phyloP scores from a whole-genome alignment of 352 stramenopile genomes.

The Pythium aphanidermatum region DNA sequence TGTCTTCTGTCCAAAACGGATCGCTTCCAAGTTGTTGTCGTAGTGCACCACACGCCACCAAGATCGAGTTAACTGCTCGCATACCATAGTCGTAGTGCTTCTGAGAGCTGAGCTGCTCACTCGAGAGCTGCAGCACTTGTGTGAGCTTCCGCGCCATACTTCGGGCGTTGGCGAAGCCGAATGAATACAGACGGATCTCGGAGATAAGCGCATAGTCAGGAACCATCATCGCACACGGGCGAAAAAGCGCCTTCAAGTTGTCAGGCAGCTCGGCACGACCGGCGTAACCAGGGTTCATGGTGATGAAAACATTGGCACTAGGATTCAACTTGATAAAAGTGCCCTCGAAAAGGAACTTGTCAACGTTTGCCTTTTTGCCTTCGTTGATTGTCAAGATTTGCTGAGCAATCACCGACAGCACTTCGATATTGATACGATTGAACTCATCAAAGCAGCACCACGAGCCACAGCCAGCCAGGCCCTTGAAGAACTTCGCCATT shows the following conservation, averaged over 20 bases:
- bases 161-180: constrained; percentile 87
- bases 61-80: constrained; percentile 93
- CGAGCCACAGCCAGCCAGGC: constrained; percentile 64
- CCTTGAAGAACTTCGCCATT: constrained; percentile 90
- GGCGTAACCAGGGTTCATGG: constrained; percentile 88
- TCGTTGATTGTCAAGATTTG: constrained; percentile 83
- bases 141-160: constrained; percentile 92
- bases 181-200: constrained; percentile 92
- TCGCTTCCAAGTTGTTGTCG: constrained; percentile 87
- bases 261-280: constrained; percentile 83
- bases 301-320: constrained; percentile 88
- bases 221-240: constrained; percentile 86
- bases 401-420: constrained; percentile 66
- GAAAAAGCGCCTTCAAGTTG: constrained; percentile 85
- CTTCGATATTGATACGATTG: constrained; percentile 65
- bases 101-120: constrained; percentile 91
- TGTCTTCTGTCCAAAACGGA: constrained; percentile 86
- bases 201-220: constrained; percentile 86
- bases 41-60: constrained; percentile 90
- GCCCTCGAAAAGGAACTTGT: constrained; percentile 83
- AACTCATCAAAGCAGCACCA: constrained; percentile 89
- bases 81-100: constrained; percentile 97
- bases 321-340: constrained; percentile 82
- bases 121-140: constrained; percentile 90
- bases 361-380: constrained; percentile 53